Conservation (phyloP, 768 basidiomycete species). For the Panus rudis region DNA sequence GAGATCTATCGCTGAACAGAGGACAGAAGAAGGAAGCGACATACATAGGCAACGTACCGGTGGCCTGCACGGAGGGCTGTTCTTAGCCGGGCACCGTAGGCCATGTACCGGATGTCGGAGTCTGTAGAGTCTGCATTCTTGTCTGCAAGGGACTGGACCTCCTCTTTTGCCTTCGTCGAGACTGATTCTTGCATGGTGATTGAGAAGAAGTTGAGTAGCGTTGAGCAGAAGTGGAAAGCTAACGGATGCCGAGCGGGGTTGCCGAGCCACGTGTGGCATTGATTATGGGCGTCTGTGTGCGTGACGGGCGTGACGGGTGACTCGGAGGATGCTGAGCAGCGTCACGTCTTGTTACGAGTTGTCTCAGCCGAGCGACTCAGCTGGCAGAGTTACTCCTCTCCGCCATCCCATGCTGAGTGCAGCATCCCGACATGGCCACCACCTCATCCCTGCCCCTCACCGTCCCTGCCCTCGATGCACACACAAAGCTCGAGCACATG, state of each 20-base stretch:
- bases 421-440: constrained; percentile 20
- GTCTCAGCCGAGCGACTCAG: too few species aligned
- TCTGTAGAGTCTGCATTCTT: constrained; percentile 59
- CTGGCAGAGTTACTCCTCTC: constrained; percentile 3
- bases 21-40: constrained; percentile 14
- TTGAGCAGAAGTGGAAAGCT: constrained; percentile 1
- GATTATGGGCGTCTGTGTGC: neutral
- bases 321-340: too few species aligned
- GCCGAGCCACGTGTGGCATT: neutral
- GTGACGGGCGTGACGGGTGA: too few species aligned
- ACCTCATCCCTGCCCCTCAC: constrained; percentile 17
- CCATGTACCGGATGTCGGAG: constrained; percentile 63
- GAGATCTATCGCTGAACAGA: constrained; percentile 15
- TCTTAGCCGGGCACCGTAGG: constrained; percentile 71
- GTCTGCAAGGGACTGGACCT: constrained; percentile 54
- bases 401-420: neutral
- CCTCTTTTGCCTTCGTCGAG: constrained; percentile 33
- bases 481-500: constrained; percentile 8
- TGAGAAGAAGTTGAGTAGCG: constrained; percentile 1
- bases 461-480: constrained; percentile 22
- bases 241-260: neutral
- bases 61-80: constrained; percentile 65
- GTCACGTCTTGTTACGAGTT: too few species aligned
- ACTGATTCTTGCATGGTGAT: constrained; percentile 12
- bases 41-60: constrained; percentile 74